Base-by-base conservation (phyloP, 306 rosid species). In the Begonia fuchsioides region DNA sequence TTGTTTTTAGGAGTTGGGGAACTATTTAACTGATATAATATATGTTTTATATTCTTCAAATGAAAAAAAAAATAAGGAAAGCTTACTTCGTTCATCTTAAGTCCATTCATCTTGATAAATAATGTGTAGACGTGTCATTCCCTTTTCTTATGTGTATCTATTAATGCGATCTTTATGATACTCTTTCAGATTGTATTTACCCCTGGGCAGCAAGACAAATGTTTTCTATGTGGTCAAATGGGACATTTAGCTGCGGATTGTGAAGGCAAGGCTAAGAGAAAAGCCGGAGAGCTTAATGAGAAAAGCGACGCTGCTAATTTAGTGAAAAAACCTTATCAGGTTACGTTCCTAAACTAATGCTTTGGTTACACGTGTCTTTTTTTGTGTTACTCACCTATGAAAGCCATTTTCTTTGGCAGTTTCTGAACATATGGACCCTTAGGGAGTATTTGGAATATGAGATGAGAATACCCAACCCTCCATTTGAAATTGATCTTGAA, bases 241-340 rank as follows among this genome's bases (percentile, higher is more conserved):
- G 98, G 98, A 65, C 98, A 92, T 69, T 1, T 85, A 52, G 96
- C 98, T 10, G 86, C 98, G 20, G 52, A 68, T 65, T 86, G 98
- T 65, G 74, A 82, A 66, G 96, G 98, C 59, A 82, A 73, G 73
- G 94, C 68, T 18, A 92, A 86, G 66, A 79, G 88, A 56, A 92
- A 82, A 68, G 57, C 81, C 17, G 93, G 98, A 39, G 98, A 85
- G 60, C 72, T 75, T 65, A 96, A 92, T 62, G 96, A 82, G 74
- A 85, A 86, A 54, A 92, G 81, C 56, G 85, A 73, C 17, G 41
- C 44, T 8, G 80, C 63, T 51, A 44, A 26, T 26, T 26, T 46
- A 18, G 72, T 68, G 6, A 92, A 82, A 71, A 92, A 92, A 64
- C 96, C 98, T 10, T 92, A 62, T 59, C 98, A 92, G 83, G 98